Conservation (phyloP, 345 rosid genomes). For the Syzygium aqueum region DNA sequence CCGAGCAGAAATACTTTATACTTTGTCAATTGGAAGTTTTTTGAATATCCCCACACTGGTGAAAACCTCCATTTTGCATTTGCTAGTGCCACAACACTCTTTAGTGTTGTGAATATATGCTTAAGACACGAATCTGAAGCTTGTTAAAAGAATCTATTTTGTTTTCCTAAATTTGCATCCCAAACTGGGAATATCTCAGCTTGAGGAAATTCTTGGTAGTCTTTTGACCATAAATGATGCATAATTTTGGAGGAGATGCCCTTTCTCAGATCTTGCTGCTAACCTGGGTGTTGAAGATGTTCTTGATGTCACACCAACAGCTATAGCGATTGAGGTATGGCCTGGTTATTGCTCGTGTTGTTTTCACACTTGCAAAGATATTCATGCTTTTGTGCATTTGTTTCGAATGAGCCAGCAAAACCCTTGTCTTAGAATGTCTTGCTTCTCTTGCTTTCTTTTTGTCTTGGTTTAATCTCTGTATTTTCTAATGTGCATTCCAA, state of each 20-base stretch:
- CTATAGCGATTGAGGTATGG: conserved; percentile 34
- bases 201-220: not conserved
- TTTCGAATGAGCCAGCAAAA: not conserved
- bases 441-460: not conserved
- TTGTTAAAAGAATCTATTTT: not conserved
- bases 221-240: not conserved
- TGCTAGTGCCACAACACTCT: not conserved
- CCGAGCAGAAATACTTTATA: not conserved
- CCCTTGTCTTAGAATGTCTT: not conserved
- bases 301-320: conserved; percentile 17
- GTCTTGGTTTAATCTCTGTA: not conserved
- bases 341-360: not conserved
- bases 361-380: not conserved
- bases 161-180: not conserved
- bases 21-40: not conserved
- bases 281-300: conserved; percentile 19
- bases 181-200: not conserved
- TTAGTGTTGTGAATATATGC: not conserved
- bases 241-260: not conserved
- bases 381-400: not conserved
- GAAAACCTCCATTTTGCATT: not conserved
- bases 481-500: not conserved
- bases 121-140: not conserved
- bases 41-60: not conserved
- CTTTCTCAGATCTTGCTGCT: conserved; percentile 18